Evolutionary conservation across 306 rosid genomes (phyloP).

Genomic region (Fagus crenata): DNA sequence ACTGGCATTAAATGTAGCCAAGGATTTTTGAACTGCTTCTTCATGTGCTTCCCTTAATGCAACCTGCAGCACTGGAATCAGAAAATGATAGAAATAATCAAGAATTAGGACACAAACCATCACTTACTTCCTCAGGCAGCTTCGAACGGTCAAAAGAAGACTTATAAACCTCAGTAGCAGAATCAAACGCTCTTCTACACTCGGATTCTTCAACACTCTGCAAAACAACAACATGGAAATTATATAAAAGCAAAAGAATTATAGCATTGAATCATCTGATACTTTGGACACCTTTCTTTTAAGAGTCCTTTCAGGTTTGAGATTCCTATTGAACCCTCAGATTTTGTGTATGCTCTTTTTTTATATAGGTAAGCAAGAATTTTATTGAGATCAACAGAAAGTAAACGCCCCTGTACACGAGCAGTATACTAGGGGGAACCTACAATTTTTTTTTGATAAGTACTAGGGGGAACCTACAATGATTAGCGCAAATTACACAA

Average conservation of each 20-base stretch:
- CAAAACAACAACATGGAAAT: slow-evolving; percentile 24
- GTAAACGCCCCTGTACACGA: too few species aligned
- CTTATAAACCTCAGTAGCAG: slow-evolving; percentile 71
- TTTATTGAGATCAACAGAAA: too few species aligned
- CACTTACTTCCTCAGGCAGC: slow-evolving; percentile 89
- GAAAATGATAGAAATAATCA: slow-evolving; percentile 22
- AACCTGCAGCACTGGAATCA: slow-evolving; percentile 50
- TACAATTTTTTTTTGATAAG: too few species aligned
- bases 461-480: too few species aligned
- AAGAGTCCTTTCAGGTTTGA: neutral
- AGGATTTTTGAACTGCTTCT: slow-evolving; percentile 71
- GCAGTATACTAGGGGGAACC: too few species aligned
- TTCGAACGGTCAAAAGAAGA: slow-evolving; percentile 71
- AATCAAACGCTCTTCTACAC: slow-evolving; percentile 83
- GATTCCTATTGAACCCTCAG: too few species aligned
- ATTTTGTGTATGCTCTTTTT: too few species aligned
- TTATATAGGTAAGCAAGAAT: too few species aligned
- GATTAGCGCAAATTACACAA: too few species aligned
- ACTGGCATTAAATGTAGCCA: slow-evolving; percentile 66
- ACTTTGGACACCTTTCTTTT: neutral
- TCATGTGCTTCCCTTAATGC: slow-evolving; percentile 90
- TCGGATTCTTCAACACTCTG: slow-evolving; percentile 97
- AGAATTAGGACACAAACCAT: slow-evolving; percentile 21
- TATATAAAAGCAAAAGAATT: slow-evolving; percentile 6
- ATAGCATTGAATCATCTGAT: neutral